phyloP scores from a whole-genome alignment of 2,329 filamentous ascomycete genomes.

The Clarireedia paspali region DNA sequence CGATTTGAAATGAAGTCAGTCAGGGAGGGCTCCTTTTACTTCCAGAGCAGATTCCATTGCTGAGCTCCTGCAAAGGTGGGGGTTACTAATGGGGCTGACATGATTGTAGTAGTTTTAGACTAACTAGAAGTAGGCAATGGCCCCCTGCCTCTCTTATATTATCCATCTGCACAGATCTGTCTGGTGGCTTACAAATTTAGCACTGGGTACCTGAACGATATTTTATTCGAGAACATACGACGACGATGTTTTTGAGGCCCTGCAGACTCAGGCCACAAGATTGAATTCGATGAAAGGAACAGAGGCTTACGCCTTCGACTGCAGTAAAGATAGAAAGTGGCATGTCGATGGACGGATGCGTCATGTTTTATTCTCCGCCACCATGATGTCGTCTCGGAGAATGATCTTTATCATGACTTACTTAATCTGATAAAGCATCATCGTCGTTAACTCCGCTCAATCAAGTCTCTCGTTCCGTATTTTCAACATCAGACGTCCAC shows the following conservation, averaged over 20 bases:
- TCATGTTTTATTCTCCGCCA: too few relatives aligned
- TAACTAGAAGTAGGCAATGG: conserved; percentile 1
- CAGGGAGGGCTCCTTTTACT: background rate
- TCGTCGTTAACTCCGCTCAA: too few relatives aligned
- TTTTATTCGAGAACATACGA: background rate
- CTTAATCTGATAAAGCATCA: too few relatives aligned
- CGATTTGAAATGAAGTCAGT: background rate
- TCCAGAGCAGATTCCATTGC: background rate
- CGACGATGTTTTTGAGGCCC: too few relatives aligned
- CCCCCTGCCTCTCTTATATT: background rate
- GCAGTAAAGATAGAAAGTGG: too few relatives aligned
- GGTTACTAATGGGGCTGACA: background rate
- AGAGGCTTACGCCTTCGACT: too few relatives aligned
- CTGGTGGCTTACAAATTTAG: background rate
- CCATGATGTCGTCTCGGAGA: too few relatives aligned
- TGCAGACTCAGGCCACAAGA: too few relatives aligned
- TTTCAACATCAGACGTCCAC: too few relatives aligned
- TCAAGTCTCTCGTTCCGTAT: too few relatives aligned
- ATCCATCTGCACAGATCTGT: background rate
- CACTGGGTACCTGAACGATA: background rate
- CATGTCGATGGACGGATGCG: conserved; percentile 7
- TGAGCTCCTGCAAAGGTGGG: background rate
- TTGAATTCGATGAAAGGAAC: too few relatives aligned
- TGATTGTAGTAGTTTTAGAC: background rate
- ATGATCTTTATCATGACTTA: too few relatives aligned